A percentile compares a stretch with the other conserved stretches of the same genome.
Conservation (phyloP, 2,329 filamentous ascomycete species). For the Ceratocystis eucalypticola region DNA sequence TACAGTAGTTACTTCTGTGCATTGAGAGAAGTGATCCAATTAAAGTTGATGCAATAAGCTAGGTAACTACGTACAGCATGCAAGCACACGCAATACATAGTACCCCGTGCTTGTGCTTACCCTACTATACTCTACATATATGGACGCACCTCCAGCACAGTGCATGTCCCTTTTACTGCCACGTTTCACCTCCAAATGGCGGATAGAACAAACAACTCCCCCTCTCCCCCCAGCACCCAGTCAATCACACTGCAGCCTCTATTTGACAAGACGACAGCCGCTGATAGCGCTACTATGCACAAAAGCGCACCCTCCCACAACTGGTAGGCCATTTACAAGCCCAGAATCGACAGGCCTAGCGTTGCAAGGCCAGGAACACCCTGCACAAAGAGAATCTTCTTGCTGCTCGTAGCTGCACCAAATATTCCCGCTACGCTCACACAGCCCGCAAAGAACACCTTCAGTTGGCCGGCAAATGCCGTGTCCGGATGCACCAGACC, state of each 20-base stretch:
- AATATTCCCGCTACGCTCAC: slow-evolving; percentile 34
- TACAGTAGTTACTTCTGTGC: too few species aligned
- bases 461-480: slow-evolving; percentile 32
- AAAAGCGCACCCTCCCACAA: not conserved
- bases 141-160: too few species aligned
- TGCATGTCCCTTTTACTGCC: too few species aligned
- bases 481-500: slow-evolving; percentile 33
- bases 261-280: too few species aligned
- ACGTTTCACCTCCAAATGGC: too few species aligned
- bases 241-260: too few species aligned
- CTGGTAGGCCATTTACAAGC: slow-evolving; percentile 13
- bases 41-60: not conserved
- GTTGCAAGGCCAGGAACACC: slow-evolving; percentile 27
- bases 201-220: too few species aligned
- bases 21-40: too few species aligned
- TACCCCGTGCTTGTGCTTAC: too few species aligned
- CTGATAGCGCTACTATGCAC: not conserved
- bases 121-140: too few species aligned
- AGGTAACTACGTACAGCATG: not conserved
- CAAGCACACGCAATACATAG: too few species aligned
- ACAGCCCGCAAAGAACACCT: slow-evolving; percentile 36
- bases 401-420: slow-evolving; percentile 31
- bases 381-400: slow-evolving; percentile 34
- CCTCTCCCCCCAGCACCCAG: too few species aligned
- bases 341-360: slow-evolving; percentile 23